Evolutionary conservation across 176 grass and related monocot species (phyloP).

Genomic region (Aegilops longissima): DNA sequence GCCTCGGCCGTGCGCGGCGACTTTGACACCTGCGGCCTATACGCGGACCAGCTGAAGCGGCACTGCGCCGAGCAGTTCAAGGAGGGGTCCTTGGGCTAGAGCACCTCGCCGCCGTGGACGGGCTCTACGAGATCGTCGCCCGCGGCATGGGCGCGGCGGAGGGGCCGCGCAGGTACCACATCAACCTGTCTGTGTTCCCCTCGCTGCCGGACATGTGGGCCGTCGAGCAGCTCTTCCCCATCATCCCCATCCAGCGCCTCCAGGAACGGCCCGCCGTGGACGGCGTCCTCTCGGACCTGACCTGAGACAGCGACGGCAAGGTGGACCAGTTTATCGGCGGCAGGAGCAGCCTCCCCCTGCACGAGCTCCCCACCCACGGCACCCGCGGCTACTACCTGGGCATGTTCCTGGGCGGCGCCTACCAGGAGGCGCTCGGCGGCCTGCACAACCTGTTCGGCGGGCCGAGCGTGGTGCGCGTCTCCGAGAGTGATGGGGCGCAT

Average conservation of each 20-base stretch:
- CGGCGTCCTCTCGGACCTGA: constrained; percentile 75
- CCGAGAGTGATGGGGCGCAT: constrained; percentile 77
- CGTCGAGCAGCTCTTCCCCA: constrained; percentile 87
- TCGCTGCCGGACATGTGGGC: constrained; percentile 93
- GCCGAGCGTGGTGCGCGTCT: constrained; percentile 86
- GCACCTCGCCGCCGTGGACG: constrained; percentile 81
- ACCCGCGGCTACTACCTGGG: constrained; percentile 77
- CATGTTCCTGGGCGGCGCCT: constrained; percentile 96
- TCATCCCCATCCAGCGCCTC: constrained; percentile 87
- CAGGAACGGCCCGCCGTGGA: constrained; percentile 56
- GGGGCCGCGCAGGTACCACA: constrained; percentile 61
- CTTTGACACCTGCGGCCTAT: constrained; percentile 66
- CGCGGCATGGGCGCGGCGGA: constrained; percentile 62
- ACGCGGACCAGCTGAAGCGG: constrained; percentile 81
- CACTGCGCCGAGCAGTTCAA: constrained; percentile 81
- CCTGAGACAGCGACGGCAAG: constrained; percentile 98
- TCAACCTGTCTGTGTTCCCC: constrained; percentile 90
- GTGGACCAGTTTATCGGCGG: constrained; percentile 74
- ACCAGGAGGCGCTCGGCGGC: constrained; percentile 93
- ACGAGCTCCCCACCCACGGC: constrained; percentile 52
- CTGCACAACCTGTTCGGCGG: constrained; percentile 95
- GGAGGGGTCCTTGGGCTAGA: constrained; percentile 68
- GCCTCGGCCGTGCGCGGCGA: constrained; percentile 57
- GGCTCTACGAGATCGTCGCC: constrained; percentile 73
- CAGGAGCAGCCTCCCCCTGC: constrained; percentile 68